Evolutionary conservation across 805 yeast genomes (phyloP), one percentile per base, ranked within the genome.

Genomic region (Jamesozyma rosinii): DNA sequence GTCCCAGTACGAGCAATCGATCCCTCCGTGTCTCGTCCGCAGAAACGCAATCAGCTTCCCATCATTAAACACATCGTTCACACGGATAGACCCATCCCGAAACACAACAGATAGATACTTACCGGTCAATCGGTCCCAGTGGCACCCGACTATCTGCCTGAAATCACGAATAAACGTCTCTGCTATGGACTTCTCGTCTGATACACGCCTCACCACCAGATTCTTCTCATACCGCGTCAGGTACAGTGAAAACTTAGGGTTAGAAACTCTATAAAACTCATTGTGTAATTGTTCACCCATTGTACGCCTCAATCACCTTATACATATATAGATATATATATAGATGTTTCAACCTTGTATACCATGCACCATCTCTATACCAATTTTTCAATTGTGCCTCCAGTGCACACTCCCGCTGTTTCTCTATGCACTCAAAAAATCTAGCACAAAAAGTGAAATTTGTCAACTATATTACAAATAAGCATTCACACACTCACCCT

Each of bases 21-120:
- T 47, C 45, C 30, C 45, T 44, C 10, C 51, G 38, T 33, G 51
- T 54, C 19, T 49, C 44, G 2, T 31, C 34, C 34, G 9, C 18
- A 31, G 6, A 31, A 55, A 45, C 8, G 57, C 48, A 14, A 54
- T 43, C 19, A 58, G 35, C 41, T 54, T 57, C 13, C 62, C 63
- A 10, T 49, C 49, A 18, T 48, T 44, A 15, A 54, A 48, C 11
- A 46, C 58, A 38, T 85, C 69, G 49, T 72, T 75, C 9, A 79
- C 69, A 65, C 76, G 67, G 4, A 78, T 57, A 44, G 66, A 45
- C 44, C 80, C 83, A 59, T 74, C 61, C 9, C 42, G 46, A 24
- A 57, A 56, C 9, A 77, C 65, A 2, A 78, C 55, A 5, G 77
- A 72, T 29, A 81, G 48, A 27, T 76, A 65, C 38, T 45, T 50